Base-by-base conservation (phyloP, 2,329 filamentous ascomycete species). In the Aspergillus fumigatus region DNA sequence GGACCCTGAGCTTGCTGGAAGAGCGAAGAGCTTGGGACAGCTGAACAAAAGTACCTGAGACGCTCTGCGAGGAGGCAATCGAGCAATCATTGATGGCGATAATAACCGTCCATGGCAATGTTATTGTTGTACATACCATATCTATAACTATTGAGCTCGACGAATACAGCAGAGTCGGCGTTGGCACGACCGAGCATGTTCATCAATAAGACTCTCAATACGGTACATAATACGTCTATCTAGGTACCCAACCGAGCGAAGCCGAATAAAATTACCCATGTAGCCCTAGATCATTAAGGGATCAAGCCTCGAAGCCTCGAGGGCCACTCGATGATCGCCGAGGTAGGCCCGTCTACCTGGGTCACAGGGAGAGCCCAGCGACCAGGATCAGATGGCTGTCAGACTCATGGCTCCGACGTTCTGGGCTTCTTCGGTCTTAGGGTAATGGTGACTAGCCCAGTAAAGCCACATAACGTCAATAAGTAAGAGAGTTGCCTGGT, bases 41-140 rank as follows among this genome's bases (percentile, higher is more conserved):
- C 53, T 9, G 23, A 26, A 47, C 49, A 56, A 59, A 61, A 55
- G 54, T 58, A 57, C 57, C 29, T 60, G 56, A 57, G 56, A 65
- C 57, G 63, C 52, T 43, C 54, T 63, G 63, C 61, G 63, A 71
- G 62, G 64, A 67, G 65, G 49, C 23, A 9, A 50, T 35, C 41
- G 7, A 19, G 21, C 19, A 47, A 21, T 43, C 21, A 9, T 23
- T 23, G 21, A 45, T 43, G 40, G 40, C n/a, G 8, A 43, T 17
- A 29, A 27, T 27, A 26, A 19, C 17, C 26, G 47, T 48, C 23
- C 14, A 27, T 38, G 32, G 14, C 32, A 38, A 17, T 48, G 47
- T 23, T 17, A 26, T 3, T 10, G 47, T 48, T 23, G 27, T 7
- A 21, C 27, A 25, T 48, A 23, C 47, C 26, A 8, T 48, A 14